A percentile compares a stretch with the other conserved stretches of the same genome.
phyloP scores from a whole-genome alignment of 768 basidiomycete species.

The Kwoniella botswanensis region DNA sequence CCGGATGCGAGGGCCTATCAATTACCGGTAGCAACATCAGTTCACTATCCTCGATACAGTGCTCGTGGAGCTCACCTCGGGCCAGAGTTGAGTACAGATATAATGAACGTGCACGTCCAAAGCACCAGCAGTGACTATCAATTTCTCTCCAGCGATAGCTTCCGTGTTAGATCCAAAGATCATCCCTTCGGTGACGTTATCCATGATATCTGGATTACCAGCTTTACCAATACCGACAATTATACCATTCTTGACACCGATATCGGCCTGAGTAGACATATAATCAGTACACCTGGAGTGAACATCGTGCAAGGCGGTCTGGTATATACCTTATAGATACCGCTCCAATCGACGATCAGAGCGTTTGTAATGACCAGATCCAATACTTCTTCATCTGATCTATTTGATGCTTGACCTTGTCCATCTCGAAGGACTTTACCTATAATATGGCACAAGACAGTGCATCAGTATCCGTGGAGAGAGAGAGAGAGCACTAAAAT shows the following conservation, averaged over 20 bases:
- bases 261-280: conserved; percentile 72
- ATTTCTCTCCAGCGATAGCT: conserved; percentile 91
- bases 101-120: conserved; percentile 92
- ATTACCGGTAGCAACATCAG: not conserved
- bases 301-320: too few species aligned
- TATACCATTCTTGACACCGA: conserved; percentile 81
- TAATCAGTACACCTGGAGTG: not conserved
- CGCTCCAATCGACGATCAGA: conserved; percentile 90
- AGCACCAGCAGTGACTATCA: conserved; percentile 91
- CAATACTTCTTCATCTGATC: conserved; percentile 69
- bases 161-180: conserved; percentile 90
- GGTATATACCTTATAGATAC: conserved; percentile 80
- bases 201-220: conserved; percentile 94
- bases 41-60: conserved; percentile 24
- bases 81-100: conserved; percentile 91
- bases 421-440: conserved; percentile 95
- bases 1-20: conserved; percentile 62
- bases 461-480: not conserved
- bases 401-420: conserved; percentile 88
- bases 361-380: conserved; percentile 96
- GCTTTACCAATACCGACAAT: conserved; percentile 95
- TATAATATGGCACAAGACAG: conserved; percentile 49
- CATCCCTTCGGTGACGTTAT: conserved; percentile 71
- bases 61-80: conserved; percentile 65
- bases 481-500: not conserved